These are phyloP conservation scores for Lodderomyces metapsilosis DNA, from an alignment of 1,139 yeast genomes.

Conservation along the genomic window DNA sequence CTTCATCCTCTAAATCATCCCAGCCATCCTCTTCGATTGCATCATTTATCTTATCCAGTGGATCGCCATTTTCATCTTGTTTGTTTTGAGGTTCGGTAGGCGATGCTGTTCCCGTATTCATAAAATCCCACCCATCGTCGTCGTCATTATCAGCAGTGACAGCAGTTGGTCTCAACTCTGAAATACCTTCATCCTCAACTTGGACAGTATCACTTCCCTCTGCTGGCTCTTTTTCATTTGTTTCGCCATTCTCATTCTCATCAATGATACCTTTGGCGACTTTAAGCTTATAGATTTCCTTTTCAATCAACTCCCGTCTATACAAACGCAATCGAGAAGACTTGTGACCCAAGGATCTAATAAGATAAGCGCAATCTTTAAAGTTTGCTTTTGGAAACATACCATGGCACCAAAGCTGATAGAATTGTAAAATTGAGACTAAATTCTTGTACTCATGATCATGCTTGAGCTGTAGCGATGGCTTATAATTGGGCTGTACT, in stretches of 20 bases:
- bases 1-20: constrained; percentile 24
- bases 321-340: constrained; percentile 34
- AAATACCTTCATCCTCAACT: constrained; percentile 19
- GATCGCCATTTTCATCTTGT: not conserved
- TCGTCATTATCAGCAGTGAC: constrained; percentile 1
- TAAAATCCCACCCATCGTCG: constrained; percentile 2
- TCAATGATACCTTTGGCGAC: constrained; percentile 33
- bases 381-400: constrained; percentile 78
- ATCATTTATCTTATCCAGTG: not conserved
- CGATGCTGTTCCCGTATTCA: not conserved
- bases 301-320: constrained; percentile 35
- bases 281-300: constrained; percentile 34
- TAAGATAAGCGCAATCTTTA: constrained; percentile 50
- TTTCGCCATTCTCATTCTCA: constrained; percentile 9
- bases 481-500: constrained; percentile 1
- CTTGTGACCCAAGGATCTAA: constrained; percentile 33
- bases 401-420: constrained; percentile 85
- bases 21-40: not conserved
- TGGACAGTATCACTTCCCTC: constrained; percentile 8
- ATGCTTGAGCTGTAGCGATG: constrained; percentile 18
- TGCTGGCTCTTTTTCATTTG: not conserved
- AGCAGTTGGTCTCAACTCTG: not conserved
- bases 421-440: constrained; percentile 54
- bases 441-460: constrained; percentile 44
- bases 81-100: not conserved